Evolutionary conservation across 257 asterid genomes (phyloP).

Genomic region (Craterostigma plantagineum): DNA sequence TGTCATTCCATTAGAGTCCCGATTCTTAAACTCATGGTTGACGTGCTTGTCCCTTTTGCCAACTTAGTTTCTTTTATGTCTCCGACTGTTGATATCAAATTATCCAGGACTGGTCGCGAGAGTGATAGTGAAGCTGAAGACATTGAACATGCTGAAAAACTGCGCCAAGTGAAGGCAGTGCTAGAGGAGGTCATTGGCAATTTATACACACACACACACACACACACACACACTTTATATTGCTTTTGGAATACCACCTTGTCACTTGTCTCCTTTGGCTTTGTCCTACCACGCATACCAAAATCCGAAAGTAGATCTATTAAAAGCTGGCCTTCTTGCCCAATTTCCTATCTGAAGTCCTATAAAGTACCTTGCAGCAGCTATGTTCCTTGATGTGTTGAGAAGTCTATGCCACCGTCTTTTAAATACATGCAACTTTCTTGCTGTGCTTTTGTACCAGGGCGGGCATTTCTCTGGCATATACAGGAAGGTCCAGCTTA

Average conservation of each 20-base stretch:
- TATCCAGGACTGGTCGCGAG: conserved; percentile 76
- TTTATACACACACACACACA: too few relatives aligned
- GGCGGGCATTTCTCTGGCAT: conserved; percentile 99
- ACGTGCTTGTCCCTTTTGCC: too few relatives aligned
- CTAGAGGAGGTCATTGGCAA: conserved; percentile 75
- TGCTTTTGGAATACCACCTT: conserved; percentile 2
- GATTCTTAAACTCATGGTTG: too few relatives aligned
- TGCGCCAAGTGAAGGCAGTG: conserved; percentile 99
- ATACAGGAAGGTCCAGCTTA: conserved; percentile 92
- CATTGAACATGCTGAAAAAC: conserved; percentile 96
- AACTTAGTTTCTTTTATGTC: conserved; percentile 4
- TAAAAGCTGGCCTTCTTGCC: too few relatives aligned
- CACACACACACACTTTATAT: conserved; percentile 1
- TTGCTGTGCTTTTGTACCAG: too few relatives aligned
- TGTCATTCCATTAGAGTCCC: too few relatives aligned
- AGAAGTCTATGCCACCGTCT: background rate
- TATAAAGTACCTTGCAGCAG: background rate
- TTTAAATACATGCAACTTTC: too few relatives aligned
- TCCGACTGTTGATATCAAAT: conserved; percentile 13
- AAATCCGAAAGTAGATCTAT: too few relatives aligned
- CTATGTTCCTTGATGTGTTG: background rate
- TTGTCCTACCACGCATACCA: too few relatives aligned
- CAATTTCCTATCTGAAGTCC: too few relatives aligned
- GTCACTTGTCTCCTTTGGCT: too few relatives aligned
- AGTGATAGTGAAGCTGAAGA: conserved; percentile 99